phyloP scores from a whole-genome alignment of 345 rosid genomes.

The Eucalyptus dawsonii region DNA sequence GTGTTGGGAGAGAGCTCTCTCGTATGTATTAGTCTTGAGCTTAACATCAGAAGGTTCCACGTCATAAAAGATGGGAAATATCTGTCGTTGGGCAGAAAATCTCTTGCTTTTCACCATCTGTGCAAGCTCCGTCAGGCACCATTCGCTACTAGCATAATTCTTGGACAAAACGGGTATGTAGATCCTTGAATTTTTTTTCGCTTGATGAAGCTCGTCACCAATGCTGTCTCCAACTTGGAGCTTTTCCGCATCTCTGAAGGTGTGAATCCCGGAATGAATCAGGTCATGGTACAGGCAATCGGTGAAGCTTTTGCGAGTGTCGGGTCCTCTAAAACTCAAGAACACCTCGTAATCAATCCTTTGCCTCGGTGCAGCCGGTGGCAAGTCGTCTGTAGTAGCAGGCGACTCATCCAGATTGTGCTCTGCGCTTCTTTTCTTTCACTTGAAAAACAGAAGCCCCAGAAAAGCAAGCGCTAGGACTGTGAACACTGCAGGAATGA shows the following conservation, averaged over 20 bases:
- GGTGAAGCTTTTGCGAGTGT: not conserved
- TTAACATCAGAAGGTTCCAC: not conserved
- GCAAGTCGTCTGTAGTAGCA: not conserved
- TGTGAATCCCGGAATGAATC: not conserved
- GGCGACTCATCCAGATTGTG: not conserved
- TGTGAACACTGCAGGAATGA: not conserved
- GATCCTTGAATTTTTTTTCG: not conserved
- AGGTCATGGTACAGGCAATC: not conserved
- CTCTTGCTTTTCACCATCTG: not conserved
- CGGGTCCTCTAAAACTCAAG: not conserved
- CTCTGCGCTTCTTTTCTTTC: not conserved
- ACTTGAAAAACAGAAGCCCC: not conserved
- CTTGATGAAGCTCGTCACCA: not conserved
- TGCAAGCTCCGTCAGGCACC: not conserved
- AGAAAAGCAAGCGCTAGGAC: not conserved
- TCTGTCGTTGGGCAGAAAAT: not conserved
- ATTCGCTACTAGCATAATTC: not conserved
- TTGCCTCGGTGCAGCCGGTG: not conserved
- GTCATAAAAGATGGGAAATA: not conserved
- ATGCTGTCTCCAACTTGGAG: not conserved
- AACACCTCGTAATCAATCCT: not conserved
- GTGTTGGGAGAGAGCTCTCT: not conserved
- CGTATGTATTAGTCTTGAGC: not conserved
- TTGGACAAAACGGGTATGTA: not conserved
- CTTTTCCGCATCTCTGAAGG: not conserved